Conservation (phyloP, 164 flowering plant genomes). For the Sextonia rubra region DNA sequence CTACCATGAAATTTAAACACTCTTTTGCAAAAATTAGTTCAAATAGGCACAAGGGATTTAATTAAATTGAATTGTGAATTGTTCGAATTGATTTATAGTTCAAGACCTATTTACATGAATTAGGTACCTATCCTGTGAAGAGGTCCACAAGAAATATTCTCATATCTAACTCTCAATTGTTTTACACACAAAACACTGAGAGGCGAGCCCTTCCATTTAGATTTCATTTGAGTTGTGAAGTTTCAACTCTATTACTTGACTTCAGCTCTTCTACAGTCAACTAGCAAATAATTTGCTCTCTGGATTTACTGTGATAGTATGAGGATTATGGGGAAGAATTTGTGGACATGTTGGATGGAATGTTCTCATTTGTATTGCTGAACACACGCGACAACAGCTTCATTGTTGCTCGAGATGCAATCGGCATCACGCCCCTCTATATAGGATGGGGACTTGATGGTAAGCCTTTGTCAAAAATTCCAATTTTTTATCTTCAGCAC, state of each 20-base stretch:
- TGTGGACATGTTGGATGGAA: slow-evolving; percentile 92
- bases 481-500: not conserved
- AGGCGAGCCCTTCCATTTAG: not conserved
- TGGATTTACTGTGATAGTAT: slow-evolving; percentile 38
- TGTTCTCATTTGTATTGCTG: slow-evolving; percentile 87
- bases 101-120: too few relatives aligned
- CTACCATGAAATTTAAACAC: too few relatives aligned
- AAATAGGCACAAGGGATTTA: too few relatives aligned
- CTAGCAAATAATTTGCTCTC: not conserved
- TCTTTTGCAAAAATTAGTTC: too few relatives aligned
- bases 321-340: slow-evolving; percentile 86
- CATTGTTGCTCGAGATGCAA: slow-evolving; percentile 87
- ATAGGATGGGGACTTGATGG: slow-evolving; percentile 99
- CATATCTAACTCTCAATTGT: not conserved
- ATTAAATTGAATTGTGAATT: too few relatives aligned
- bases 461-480: slow-evolving; percentile 10
- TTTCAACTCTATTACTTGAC: not conserved
- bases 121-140: too few relatives aligned
- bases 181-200: too few relatives aligned
- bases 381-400: slow-evolving; percentile 89
- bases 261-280: not conserved
- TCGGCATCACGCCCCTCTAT: slow-evolving; percentile 90
- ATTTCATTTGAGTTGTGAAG: too few relatives aligned
- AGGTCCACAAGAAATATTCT: not conserved
- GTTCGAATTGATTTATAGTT: too few relatives aligned